phyloP scores from a whole-genome alignment of 1,139 yeast species.

The Blastobotrys illinoisensis region DNA sequence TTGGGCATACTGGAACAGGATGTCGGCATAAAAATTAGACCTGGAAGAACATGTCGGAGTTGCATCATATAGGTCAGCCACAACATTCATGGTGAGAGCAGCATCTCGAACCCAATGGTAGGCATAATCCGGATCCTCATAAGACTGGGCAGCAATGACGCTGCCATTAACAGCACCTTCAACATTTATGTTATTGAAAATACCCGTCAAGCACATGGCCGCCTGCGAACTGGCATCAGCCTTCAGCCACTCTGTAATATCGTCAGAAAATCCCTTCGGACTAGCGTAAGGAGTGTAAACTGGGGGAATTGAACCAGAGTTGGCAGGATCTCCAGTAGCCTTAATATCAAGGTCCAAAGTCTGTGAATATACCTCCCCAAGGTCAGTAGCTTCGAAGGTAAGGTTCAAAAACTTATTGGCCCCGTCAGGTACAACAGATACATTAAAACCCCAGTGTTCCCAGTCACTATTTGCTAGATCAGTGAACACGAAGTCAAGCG shows the following conservation, averaged over 20 bases:
- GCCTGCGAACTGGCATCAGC: constrained; percentile 28
- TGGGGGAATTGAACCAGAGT: background rate
- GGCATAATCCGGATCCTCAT: constrained; percentile 62
- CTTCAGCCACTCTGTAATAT: constrained; percentile 1
- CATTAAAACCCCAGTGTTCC: background rate
- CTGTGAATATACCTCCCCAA: background rate
- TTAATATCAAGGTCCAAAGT: background rate
- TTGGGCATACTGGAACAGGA: constrained; percentile 60
- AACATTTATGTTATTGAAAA: constrained; percentile 49
- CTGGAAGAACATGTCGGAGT: constrained; percentile 59
- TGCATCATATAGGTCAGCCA: constrained; percentile 52
- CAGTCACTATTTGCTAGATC: background rate
- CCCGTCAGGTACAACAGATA: background rate
- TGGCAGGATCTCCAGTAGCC: background rate
- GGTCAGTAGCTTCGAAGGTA: background rate
- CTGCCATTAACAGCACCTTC: constrained; percentile 47
- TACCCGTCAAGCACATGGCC: constrained; percentile 45
- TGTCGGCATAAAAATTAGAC: constrained; percentile 36
- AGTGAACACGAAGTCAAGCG: background rate
- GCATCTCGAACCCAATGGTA: constrained; percentile 91
- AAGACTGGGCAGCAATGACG: constrained; percentile 81
- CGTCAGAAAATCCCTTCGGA: constrained; percentile 6
- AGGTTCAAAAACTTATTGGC: background rate
- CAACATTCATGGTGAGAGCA: constrained; percentile 70
- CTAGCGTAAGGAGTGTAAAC: constrained; percentile 1